These are phyloP conservation scores for Aspergillus nanangensis DNA, from an alignment of 495 filamentous ascomycete genomes.

Conservation along the genomic window DNA sequence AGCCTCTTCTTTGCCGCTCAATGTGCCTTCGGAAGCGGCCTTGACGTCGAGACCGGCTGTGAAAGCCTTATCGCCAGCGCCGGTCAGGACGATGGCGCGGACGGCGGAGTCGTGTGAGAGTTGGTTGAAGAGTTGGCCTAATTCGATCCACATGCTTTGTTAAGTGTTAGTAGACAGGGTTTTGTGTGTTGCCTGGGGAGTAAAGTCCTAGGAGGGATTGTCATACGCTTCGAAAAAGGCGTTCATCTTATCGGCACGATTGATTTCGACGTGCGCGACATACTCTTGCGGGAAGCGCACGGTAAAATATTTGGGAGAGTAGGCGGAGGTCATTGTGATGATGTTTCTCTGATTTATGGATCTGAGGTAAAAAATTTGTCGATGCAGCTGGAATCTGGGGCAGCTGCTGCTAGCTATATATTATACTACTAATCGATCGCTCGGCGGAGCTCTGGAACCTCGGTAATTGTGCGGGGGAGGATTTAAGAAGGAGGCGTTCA, in stretches of 20 bases:
- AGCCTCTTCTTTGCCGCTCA: conserved; percentile 11
- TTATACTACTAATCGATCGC: neutral
- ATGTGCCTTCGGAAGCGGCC: conserved; percentile 43
- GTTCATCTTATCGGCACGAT: conserved; percentile 85
- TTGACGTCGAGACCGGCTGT: conserved; percentile 78
- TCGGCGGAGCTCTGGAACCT: neutral
- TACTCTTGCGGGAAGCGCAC: conserved; percentile 64
- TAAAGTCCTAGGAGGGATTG: no score
- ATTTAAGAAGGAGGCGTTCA: neutral
- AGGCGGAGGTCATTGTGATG: conserved; percentile 16
- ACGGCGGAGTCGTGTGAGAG: conserved; percentile 70
- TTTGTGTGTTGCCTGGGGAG: no score
- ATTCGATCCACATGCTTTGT: conserved; percentile 80
- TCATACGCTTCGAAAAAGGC: conserved; percentile 71
- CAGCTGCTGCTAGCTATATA: neutral
- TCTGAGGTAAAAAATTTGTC: neutral
- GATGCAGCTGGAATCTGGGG: neutral
- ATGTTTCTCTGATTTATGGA: neutral
- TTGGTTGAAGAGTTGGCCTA: conserved; percentile 64
- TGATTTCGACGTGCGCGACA: conserved; percentile 92
- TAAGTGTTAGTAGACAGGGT: conserved; percentile 8
- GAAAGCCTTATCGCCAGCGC: conserved; percentile 80
- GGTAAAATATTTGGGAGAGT: conserved; percentile 67
- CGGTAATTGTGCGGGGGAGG: neutral
- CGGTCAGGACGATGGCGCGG: conserved; percentile 76